Conservation (phyloP, 805 yeast species). For the Vanderwaltozyma tropicalis region DNA sequence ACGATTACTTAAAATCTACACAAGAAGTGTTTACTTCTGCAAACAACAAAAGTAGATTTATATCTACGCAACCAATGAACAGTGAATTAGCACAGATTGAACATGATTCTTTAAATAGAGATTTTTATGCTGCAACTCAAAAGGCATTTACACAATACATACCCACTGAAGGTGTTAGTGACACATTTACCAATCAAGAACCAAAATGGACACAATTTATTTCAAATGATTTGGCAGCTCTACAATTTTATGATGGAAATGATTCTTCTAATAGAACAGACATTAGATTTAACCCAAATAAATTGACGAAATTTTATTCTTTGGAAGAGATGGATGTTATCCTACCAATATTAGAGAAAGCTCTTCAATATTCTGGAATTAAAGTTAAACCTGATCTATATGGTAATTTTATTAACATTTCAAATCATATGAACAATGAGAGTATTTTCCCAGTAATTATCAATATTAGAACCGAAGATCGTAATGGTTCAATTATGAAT, state of each 20-base stretch:
- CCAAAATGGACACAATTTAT: conserved; percentile 17
- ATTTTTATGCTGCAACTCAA: conserved; percentile 16
- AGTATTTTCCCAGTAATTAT: conserved; percentile 32
- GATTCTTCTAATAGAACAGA: not conserved
- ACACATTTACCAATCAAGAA: conserved; percentile 11
- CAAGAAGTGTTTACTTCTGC: conserved; percentile 6
- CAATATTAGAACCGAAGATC: conserved; percentile 33
- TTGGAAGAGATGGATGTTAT: conserved; percentile 18
- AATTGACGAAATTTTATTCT: conserved; percentile 25
- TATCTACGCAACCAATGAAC: conserved; percentile 38
- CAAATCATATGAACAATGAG: conserved; percentile 6
- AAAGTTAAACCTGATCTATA: conserved; percentile 19
- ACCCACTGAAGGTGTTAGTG: not conserved
- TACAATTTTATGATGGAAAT: conserved; percentile 14
- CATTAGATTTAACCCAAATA: conserved; percentile 15
- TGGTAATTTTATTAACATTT: conserved; percentile 9
- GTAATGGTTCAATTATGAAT: conserved; percentile 34
- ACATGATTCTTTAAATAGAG: conserved; percentile 8
- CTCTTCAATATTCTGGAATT: conserved; percentile 15
- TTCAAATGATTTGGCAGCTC: conserved; percentile 19
- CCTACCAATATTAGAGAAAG: conserved; percentile 24
- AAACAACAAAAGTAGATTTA: not conserved
- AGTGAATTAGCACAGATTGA: conserved; percentile 33
- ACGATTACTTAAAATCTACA: conserved; percentile 29
- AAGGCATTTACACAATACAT: conserved; percentile 11